These are phyloP conservation scores for Dothistroma septosporum DNA, from an alignment of 2,329 filamentous ascomycete genomes.

Conservation along the genomic window DNA sequence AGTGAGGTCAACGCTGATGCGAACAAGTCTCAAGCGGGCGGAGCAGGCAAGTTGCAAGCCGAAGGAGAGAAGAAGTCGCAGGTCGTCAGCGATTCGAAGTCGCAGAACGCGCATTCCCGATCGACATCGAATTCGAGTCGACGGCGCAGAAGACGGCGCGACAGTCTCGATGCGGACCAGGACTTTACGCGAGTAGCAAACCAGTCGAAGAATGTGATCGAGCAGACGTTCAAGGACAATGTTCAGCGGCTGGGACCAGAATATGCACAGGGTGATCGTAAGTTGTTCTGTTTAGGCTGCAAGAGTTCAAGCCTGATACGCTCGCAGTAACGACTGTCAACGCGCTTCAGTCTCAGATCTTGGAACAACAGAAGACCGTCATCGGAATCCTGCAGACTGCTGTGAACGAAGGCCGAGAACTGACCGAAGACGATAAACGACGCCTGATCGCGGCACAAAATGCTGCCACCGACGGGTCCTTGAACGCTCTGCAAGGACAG, in stretches of 20 bases:
- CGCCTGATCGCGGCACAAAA: conserved; percentile 41
- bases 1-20: conserved; percentile 12
- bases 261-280: conserved; percentile 41
- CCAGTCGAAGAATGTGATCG: conserved; percentile 22
- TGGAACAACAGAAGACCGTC: conserved; percentile 42
- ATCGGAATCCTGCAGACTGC: conserved; percentile 44
- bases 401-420: conserved; percentile 38
- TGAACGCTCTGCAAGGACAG: conserved; percentile 35
- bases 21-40: conserved; percentile 6
- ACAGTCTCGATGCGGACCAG: conserved; percentile 8
- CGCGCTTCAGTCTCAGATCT: conserved; percentile 42
- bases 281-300: conserved; percentile 11
- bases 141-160: conserved; percentile 2
- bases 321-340: conserved; percentile 40
- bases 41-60: neutral
- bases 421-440: conserved; percentile 38
- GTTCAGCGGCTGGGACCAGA: conserved; percentile 32
- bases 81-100: conserved; percentile 8
- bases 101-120: conserved; percentile 12
- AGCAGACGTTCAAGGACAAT: conserved; percentile 21
- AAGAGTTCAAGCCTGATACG: conserved; percentile 12
- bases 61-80: conserved; percentile 3
- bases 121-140: conserved; percentile 15
- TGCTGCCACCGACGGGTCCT: conserved; percentile 39
- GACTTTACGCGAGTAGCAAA: conserved; percentile 4